A percentile compares a stretch with the other conserved stretches of the same genome.
Conservation (phyloP, 2,329 filamentous ascomycete genomes). For the Neocucurbitaria cava region DNA sequence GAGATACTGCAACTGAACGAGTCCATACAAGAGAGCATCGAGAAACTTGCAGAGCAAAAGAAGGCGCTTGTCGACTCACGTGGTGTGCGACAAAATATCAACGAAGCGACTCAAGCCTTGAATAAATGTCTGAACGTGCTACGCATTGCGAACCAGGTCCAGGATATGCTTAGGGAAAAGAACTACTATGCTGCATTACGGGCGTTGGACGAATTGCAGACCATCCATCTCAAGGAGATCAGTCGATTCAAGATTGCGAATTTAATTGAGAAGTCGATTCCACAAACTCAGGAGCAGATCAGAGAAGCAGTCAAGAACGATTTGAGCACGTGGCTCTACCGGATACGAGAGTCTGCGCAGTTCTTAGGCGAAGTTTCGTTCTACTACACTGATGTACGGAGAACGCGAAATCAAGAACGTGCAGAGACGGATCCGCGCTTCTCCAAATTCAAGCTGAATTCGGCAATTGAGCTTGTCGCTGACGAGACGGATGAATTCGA, state of each 20-base stretch:
- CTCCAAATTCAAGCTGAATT: constrained; percentile 88
- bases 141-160: constrained; percentile 90
- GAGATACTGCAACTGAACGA: constrained; percentile 94
- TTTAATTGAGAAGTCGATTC: constrained; percentile 94
- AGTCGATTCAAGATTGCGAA: constrained; percentile 95
- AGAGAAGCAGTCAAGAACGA: constrained; percentile 97
- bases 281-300: constrained; percentile 88
- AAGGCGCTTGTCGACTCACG: constrained; percentile 91
- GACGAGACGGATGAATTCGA: constrained; percentile 97
- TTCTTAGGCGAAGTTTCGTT: constrained; percentile 96
- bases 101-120: constrained; percentile 86
- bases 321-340: constrained; percentile 94
- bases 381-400: constrained; percentile 89
- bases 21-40: constrained; percentile 92
- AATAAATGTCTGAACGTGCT: constrained; percentile 92
- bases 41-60: constrained; percentile 93
- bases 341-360: constrained; percentile 93
- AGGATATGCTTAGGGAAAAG: constrained; percentile 89
- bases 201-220: constrained; percentile 92
- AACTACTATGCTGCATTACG: constrained; percentile 95
- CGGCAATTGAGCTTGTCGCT: constrained; percentile 91
- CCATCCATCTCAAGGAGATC: constrained; percentile 92
- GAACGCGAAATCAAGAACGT: constrained; percentile 82
- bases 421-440: constrained; percentile 78
- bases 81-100: constrained; percentile 91